phyloP scores from a whole-genome alignment of 164 flowering plant species.

The Cinnamomum chago region DNA sequence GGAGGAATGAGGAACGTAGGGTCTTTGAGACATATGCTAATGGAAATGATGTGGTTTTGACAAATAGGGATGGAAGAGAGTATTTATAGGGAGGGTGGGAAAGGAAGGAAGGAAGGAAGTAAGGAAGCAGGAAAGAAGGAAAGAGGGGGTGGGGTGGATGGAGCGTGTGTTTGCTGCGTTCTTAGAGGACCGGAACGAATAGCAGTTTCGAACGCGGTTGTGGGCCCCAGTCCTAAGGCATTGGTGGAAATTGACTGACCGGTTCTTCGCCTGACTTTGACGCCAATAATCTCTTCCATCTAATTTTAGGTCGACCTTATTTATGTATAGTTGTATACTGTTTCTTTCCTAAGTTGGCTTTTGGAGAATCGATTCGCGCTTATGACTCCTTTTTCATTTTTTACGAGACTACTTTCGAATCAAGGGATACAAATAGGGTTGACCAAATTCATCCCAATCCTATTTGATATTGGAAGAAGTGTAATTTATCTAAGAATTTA shows the following conservation, averaged over 20 bases:
- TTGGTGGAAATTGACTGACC: not conserved
- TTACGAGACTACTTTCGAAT: too few relatives aligned
- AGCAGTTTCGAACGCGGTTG: not conserved
- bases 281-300: not conserved
- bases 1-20: conserved; percentile 30
- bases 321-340: too few relatives aligned
- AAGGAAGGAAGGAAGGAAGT: not conserved
- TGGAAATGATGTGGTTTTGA: not conserved
- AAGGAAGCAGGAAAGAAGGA: not conserved
- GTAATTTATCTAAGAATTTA: too few relatives aligned
- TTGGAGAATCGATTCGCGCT: too few relatives aligned
- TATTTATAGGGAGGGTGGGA: not conserved
- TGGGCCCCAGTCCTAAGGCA: not conserved
- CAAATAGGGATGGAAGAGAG: not conserved
- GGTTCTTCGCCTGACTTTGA: not conserved
- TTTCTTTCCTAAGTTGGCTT: too few relatives aligned
- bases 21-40: conserved; percentile 30
- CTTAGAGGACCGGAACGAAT: not conserved
- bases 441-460: too few relatives aligned
- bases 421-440: too few relatives aligned
- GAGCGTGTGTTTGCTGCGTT: not conserved
- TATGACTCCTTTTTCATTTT: too few relatives aligned
- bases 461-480: too few relatives aligned
- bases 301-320: too few relatives aligned
- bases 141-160: not conserved